phyloP scores from a whole-genome alignment of 768 basidiomycete genomes.

The Tricholoma sp. region DNA sequence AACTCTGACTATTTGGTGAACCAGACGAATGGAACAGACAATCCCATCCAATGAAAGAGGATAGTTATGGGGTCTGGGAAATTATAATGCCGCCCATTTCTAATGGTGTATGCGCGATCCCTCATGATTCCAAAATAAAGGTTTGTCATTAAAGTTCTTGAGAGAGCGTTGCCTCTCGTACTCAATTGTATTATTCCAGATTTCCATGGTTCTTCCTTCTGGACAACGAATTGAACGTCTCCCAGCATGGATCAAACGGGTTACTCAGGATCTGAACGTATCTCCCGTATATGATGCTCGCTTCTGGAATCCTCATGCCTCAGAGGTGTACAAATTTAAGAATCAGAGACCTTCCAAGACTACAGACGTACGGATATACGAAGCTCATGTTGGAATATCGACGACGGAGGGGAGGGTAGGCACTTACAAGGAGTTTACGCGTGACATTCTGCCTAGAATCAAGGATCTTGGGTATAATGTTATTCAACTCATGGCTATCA shows the following conservation, averaged over 20 bases:
- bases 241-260: slow-evolving; percentile 92
- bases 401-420: slow-evolving; percentile 84
- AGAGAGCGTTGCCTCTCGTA: background rate
- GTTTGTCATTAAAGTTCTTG: slow-evolving; percentile 35
- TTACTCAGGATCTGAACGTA: slow-evolving; percentile 87
- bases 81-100: slow-evolving; percentile 64
- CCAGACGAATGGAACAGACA: slow-evolving; percentile 84
- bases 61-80: slow-evolving; percentile 88
- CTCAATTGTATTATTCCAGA: slow-evolving; percentile 40
- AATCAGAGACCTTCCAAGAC: slow-evolving; percentile 67
- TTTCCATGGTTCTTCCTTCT: slow-evolving; percentile 82
- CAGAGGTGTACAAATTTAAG: slow-evolving; percentile 77
- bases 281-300: slow-evolving; percentile 94
- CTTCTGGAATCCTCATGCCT: slow-evolving; percentile 94
- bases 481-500: slow-evolving; percentile 97
- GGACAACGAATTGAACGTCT: slow-evolving; percentile 86
- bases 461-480: slow-evolving; percentile 91
- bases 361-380: slow-evolving; percentile 77
- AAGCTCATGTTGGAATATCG: slow-evolving; percentile 97
- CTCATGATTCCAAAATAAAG: slow-evolving; percentile 95
- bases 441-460: slow-evolving; percentile 80
- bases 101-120: slow-evolving; percentile 74
- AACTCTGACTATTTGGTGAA: background rate
- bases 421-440: slow-evolving; percentile 93
- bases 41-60: slow-evolving; percentile 81